Conservation (phyloP, 768 basidiomycete species). For the Russula abietina region DNA sequence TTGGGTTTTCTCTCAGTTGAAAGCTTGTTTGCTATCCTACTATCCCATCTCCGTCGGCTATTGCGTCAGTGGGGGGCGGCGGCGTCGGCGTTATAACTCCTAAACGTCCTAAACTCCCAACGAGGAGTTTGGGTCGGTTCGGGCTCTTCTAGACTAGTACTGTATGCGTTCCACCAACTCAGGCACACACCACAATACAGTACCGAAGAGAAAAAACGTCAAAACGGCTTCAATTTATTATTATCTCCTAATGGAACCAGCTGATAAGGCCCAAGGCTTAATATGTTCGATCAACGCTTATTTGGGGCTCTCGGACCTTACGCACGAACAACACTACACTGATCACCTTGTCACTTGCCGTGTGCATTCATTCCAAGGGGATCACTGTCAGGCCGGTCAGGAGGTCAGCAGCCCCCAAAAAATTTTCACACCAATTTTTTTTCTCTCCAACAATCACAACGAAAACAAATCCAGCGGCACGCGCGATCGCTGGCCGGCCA, state of each 20-base stretch:
- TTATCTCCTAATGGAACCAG: background rate
- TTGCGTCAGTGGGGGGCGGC: slow-evolving; percentile 3
- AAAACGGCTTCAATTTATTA: background rate
- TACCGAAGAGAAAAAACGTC: background rate
- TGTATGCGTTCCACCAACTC: background rate
- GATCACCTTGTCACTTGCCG: background rate
- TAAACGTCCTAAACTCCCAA: too few relatives aligned
- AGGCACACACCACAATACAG: background rate
- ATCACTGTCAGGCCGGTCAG: too few relatives aligned
- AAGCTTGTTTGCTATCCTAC: slow-evolving; percentile 11
- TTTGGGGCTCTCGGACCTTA: slow-evolving; percentile 16
- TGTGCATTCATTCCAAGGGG: too few relatives aligned
- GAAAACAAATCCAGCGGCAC: background rate
- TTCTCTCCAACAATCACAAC: too few relatives aligned
- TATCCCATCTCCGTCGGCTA: background rate
- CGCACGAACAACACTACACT: background rate
- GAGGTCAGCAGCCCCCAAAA: too few relatives aligned
- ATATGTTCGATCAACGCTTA: slow-evolving; percentile 17
- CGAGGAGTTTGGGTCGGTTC: background rate
- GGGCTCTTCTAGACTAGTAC: background rate
- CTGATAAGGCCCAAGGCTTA: slow-evolving; percentile 23
- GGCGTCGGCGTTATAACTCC: too few relatives aligned
- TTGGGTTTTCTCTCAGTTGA: slow-evolving; percentile 14
- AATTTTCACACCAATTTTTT: too few relatives aligned
- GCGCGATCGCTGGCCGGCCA: background rate